Evolutionary conservation across 2,329 filamentous ascomycete genomes (phyloP).

Genomic region (Pseudocercospora musae): DNA sequence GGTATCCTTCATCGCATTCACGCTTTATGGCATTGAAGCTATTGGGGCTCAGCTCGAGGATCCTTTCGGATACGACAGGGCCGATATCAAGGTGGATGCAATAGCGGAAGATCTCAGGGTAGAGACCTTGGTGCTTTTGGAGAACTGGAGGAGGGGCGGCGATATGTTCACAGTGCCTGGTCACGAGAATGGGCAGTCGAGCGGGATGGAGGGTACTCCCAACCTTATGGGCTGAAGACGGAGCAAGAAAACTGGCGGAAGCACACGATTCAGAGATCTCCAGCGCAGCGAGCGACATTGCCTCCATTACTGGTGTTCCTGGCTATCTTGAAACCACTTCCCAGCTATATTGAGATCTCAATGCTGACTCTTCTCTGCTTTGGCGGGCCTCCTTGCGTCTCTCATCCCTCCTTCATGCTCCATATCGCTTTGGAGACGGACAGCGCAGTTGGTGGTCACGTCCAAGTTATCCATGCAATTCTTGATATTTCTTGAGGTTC

Average conservation of each 20-base stretch:
- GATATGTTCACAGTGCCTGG: conserved; percentile 26
- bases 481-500: background rate
- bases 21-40: conserved; percentile 62
- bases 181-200: background rate
- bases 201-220: background rate
- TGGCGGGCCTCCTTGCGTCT: background rate
- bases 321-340: background rate
- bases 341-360: no score
- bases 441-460: background rate
- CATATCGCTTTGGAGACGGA: background rate
- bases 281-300: background rate
- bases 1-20: conserved; percentile 59
- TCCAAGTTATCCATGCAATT: background rate
- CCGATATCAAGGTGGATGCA: conserved; percentile 66
- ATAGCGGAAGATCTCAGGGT: conserved; percentile 59
- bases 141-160: conserved; percentile 52
- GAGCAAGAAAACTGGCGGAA: background rate
- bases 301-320: background rate
- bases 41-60: conserved; percentile 64
- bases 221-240: background rate
- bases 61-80: conserved; percentile 63
- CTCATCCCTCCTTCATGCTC: background rate
- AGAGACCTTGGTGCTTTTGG: conserved; percentile 57
- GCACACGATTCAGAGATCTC: background rate
- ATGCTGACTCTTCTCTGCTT: no score